These are phyloP conservation scores for Penicillium capsulatum DNA, from an alignment of 2,329 filamentous ascomycete species.

Conservation along the genomic window DNA sequence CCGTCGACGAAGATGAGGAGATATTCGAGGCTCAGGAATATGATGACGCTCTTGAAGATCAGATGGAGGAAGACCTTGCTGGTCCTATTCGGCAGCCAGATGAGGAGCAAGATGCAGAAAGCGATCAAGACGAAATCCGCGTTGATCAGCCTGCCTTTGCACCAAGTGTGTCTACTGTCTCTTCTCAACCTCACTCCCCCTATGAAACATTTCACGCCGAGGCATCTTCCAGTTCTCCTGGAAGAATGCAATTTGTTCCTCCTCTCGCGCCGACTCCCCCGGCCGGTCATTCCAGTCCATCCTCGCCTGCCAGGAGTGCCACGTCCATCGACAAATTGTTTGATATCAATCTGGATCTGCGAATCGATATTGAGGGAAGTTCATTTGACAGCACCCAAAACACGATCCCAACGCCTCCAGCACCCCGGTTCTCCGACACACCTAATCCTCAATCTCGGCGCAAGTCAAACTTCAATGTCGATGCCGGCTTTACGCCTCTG, in stretches of 20 bases:
- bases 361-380: slow-evolving; percentile 10
- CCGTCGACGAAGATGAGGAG: too few species aligned
- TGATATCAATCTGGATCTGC: slow-evolving; percentile 9
- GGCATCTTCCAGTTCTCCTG: slow-evolving; percentile 14
- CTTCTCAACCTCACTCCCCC: slow-evolving; percentile 12
- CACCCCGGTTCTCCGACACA: slow-evolving; percentile 12
- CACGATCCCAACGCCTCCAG: slow-evolving; percentile 12
- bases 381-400: slow-evolving; percentile 10
- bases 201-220: slow-evolving; percentile 20
- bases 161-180: slow-evolving; percentile 13
- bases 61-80: neutral
- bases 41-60: neutral
- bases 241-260: slow-evolving; percentile 11
- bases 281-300: slow-evolving; percentile 3
- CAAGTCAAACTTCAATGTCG: slow-evolving; percentile 20
- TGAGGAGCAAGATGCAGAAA: slow-evolving; percentile 16
- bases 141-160: slow-evolving; percentile 20
- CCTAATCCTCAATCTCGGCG: slow-evolving; percentile 12
- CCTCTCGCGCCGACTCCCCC: slow-evolving; percentile 23
- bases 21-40: too few species aligned
- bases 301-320: slow-evolving; percentile 12
- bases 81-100: slow-evolving; percentile 1
- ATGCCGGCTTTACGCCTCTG: slow-evolving; percentile 61
- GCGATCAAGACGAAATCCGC: slow-evolving; percentile 16
- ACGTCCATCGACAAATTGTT: slow-evolving; percentile 28